Percentiles rank a stretch among this genome's conserved stretches.
These are phyloP conservation scores for Phytophthora sp. DNA, from an alignment of 352 stramenopile species.

Conservation along the genomic window DNA sequence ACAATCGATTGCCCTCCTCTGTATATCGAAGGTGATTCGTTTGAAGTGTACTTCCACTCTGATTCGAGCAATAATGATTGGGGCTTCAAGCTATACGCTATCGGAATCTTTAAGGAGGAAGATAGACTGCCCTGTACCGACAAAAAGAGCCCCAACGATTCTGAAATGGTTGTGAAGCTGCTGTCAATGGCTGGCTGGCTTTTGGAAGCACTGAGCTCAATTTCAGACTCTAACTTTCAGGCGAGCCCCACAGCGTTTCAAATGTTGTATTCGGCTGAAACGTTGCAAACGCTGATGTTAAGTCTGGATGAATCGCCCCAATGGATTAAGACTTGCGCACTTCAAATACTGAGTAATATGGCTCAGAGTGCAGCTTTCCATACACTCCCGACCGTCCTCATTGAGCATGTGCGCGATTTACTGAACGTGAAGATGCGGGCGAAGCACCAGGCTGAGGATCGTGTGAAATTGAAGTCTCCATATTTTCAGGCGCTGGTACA, in stretches of 20 bases:
- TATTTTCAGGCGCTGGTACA: slow-evolving; percentile 70
- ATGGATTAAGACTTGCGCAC: slow-evolving; percentile 42
- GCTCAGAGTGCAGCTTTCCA: slow-evolving; percentile 47
- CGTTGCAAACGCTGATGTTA: slow-evolving; percentile 43
- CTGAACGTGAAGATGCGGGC: slow-evolving; percentile 59
- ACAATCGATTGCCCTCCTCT: slow-evolving; percentile 67
- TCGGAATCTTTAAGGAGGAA: slow-evolving; percentile 64
- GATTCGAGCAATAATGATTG: slow-evolving; percentile 88
- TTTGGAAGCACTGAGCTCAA: slow-evolving; percentile 35
- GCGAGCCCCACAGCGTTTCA: slow-evolving; percentile 23
- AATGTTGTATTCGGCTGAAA: slow-evolving; percentile 39
- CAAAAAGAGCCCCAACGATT: neutral
- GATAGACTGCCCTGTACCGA: neutral
- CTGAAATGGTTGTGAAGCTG: slow-evolving; percentile 31
- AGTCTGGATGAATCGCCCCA: slow-evolving; percentile 48
- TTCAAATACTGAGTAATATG: slow-evolving; percentile 55
- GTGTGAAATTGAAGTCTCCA: slow-evolving; percentile 58
- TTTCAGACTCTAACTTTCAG: slow-evolving; percentile 19
- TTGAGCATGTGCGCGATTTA: slow-evolving; percentile 49
- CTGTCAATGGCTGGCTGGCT: slow-evolving; percentile 51
- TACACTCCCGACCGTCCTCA: slow-evolving; percentile 38
- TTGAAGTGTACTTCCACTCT: slow-evolving; percentile 86
- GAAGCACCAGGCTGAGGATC: slow-evolving; percentile 55
- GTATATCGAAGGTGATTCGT: slow-evolving; percentile 68
- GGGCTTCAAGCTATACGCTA: slow-evolving; percentile 88